Conservation (phyloP, 306 rosid genomes). For the Carpinus fangiana region DNA sequence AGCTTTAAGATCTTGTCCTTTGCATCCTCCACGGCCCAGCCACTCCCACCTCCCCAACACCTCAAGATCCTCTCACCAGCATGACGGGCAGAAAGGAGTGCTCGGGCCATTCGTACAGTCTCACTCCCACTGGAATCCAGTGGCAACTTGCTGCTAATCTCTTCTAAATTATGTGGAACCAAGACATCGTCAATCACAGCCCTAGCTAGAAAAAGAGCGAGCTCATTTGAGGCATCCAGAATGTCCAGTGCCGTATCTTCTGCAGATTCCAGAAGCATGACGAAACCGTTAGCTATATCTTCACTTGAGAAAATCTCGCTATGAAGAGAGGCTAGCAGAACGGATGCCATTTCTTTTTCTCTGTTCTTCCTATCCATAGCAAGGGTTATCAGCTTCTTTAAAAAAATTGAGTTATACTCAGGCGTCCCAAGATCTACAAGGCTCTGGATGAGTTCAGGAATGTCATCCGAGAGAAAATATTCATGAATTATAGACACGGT, state of each 20-base stretch:
- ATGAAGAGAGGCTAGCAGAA: conserved; percentile 91
- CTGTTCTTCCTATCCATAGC: conserved; percentile 97
- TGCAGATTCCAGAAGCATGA: conserved; percentile 84
- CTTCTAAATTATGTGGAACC: conserved; percentile 88
- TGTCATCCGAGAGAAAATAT: conserved; percentile 91
- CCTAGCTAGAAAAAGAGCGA: conserved; percentile 85
- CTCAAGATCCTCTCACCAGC: conserved; percentile 96
- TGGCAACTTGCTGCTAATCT: conserved; percentile 67
- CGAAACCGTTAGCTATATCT: conserved; percentile 84
- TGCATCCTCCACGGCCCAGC: conserved; percentile 99
- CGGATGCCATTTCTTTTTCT: conserved; percentile 99
- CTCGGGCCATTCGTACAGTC: conserved; percentile 79
- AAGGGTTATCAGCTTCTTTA: conserved; percentile 90
- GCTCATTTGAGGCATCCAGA: conserved; percentile 96
- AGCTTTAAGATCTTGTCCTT: conserved; percentile 95
- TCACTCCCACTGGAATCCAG: conserved; percentile 73
- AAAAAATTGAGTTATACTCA: conserved; percentile 71
- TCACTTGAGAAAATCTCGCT: conserved; percentile 93
- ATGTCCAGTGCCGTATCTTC: conserved; percentile 95
- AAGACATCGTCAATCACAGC: conserved; percentile 96
- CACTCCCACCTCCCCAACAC: conserved; percentile 99
- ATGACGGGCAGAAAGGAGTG: conserved; percentile 86
- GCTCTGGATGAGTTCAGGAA: conserved; percentile 88
- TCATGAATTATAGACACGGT: conserved; percentile 84
- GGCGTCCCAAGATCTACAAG: conserved; percentile 89